These are phyloP conservation scores for Ceratonia siliqua DNA, from an alignment of 306 rosid species.

Conservation along the genomic window DNA sequence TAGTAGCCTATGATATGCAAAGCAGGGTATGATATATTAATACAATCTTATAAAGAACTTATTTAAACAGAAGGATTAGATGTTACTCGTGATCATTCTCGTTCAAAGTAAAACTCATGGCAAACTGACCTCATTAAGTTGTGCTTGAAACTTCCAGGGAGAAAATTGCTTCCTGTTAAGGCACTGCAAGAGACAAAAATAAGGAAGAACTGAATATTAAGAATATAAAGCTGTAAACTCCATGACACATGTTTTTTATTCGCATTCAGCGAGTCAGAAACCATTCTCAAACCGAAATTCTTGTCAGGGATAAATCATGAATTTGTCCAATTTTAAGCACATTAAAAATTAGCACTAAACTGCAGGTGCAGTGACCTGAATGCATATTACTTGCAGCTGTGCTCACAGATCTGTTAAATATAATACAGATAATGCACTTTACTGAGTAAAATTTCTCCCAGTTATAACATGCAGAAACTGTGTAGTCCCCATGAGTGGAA, in stretches of 20 bases:
- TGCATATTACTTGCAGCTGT: background rate
- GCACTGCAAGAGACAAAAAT: constrained; percentile 50
- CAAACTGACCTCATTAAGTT: constrained; percentile 46
- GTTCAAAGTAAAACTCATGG: background rate
- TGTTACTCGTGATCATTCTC: background rate
- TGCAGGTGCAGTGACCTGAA: background rate
- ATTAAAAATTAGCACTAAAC: background rate
- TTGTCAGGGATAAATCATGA: background rate
- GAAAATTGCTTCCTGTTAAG: constrained; percentile 47
- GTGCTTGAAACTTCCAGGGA: constrained; percentile 52
- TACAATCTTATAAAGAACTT: background rate
- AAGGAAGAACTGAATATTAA: constrained; percentile 12
- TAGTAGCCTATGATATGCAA: constrained; percentile 43
- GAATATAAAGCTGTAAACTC: constrained; percentile 1
- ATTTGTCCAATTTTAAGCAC: background rate
- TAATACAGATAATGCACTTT: background rate
- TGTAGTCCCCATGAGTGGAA: background rate
- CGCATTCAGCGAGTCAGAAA: background rate
- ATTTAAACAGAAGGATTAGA: constrained; percentile 18
- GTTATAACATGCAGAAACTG: background rate
- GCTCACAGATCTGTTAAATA: background rate
- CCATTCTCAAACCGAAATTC: background rate
- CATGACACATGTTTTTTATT: background rate
- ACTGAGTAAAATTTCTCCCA: background rate
- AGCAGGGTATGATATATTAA: constrained; percentile 9